Conservation (phyloP, 768 basidiomycete genomes). For the Naganishia vaughanmartiniae region DNA sequence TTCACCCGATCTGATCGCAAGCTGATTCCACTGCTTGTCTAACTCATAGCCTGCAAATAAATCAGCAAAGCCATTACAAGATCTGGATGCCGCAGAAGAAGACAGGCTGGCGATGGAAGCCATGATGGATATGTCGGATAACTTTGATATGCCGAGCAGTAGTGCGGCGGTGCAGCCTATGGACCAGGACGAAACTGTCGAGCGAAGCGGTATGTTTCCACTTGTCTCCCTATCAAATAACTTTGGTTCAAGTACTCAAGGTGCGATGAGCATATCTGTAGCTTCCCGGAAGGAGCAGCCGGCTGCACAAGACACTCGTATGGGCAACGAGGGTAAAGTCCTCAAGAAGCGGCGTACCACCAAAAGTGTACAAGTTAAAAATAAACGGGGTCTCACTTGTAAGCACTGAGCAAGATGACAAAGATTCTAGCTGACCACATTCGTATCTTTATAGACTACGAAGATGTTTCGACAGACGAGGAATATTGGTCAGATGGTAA, state of each 20-base stretch:
- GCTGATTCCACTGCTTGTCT: background rate
- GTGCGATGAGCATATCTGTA: no score
- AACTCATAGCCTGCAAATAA: conserved; percentile 7
- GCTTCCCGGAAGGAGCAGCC: background rate
- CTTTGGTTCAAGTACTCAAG: no score
- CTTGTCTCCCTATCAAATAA: background rate
- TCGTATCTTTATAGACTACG: background rate
- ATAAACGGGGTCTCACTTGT: conserved; percentile 24
- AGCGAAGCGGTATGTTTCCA: background rate
- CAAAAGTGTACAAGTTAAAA: conserved; percentile 7
- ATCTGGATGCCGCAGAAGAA: conserved; percentile 11
- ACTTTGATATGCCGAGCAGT: conserved; percentile 29
- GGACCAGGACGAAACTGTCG: background rate
- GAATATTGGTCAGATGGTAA: conserved; percentile 28
- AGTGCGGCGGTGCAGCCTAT: conserved; percentile 22
- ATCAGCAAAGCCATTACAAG: conserved; percentile 10
- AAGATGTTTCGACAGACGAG: conserved; percentile 29
- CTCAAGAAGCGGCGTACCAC: conserved; percentile 20
- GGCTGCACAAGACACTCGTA: background rate
- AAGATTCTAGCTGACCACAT: background rate
- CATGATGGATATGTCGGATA: conserved; percentile 23
- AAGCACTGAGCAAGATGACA: background rate
- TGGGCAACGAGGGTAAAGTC: conserved; percentile 1
- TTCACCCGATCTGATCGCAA: background rate
- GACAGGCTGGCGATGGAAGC: conserved; percentile 24